These are phyloP conservation scores for Russula sp. DNA, from an alignment of 768 basidiomycete species.

Conservation along the genomic window DNA sequence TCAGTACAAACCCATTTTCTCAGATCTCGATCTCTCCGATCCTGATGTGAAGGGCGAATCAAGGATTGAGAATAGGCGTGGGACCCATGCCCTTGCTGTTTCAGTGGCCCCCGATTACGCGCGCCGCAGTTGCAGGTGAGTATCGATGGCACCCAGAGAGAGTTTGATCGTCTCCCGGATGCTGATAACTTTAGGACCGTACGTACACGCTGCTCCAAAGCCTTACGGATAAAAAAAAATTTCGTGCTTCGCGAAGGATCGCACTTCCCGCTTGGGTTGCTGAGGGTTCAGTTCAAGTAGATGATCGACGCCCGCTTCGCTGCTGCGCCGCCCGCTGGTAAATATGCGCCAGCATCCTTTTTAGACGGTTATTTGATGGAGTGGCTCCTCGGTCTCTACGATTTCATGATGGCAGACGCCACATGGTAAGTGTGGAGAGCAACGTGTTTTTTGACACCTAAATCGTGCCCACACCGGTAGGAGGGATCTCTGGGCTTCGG, in stretches of 20 bases:
- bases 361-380: neutral
- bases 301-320: conserved; percentile 3
- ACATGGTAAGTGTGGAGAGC: no score
- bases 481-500: no score
- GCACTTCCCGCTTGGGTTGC: neutral
- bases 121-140: neutral
- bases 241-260: neutral
- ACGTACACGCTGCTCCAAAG: conserved; percentile 7
- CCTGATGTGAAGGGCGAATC: neutral
- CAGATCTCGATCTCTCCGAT: neutral
- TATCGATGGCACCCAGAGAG: neutral
- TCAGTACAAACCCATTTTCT: neutral
- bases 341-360: neutral
- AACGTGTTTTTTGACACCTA: no score
- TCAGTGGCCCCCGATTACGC: neutral
- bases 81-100: neutral
- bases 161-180: neutral
- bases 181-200: neutral
- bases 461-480: no score
- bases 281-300: neutral
- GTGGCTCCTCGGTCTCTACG: neutral
- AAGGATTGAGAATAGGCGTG: neutral
- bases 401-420: neutral
- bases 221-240: neutral
- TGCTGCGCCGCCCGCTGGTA: no score